phyloP scores from a whole-genome alignment of 306 rosid genomes.

The Datisca glomerata region DNA sequence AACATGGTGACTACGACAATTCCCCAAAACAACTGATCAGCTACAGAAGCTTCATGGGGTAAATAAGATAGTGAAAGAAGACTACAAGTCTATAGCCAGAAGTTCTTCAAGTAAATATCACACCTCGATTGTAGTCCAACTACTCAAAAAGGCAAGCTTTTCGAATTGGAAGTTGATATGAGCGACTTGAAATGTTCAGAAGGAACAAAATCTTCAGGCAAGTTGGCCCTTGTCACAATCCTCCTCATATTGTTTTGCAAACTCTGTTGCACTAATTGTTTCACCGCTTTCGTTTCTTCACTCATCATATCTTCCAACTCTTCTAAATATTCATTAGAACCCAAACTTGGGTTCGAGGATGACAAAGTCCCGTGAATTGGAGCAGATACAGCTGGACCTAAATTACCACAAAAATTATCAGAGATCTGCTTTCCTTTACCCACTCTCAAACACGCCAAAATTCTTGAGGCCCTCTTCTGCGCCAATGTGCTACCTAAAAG shows the following conservation, averaged over 20 bases:
- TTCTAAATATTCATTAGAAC: slow-evolving; percentile 30
- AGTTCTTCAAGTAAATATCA: slow-evolving; percentile 21
- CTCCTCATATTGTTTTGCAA: slow-evolving; percentile 86
- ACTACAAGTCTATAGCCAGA: no score
- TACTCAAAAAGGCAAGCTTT: slow-evolving; percentile 82
- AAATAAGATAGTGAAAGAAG: no score
- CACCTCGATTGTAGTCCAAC: slow-evolving; percentile 9
- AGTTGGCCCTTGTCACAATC: slow-evolving; percentile 85
- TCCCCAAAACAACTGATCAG: no score
- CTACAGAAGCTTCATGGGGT: no score
- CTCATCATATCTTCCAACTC: slow-evolving; percentile 62
- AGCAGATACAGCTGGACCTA: slow-evolving; percentile 54
- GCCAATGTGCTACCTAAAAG: slow-evolving; percentile 82
- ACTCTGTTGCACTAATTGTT: slow-evolving; percentile 84
- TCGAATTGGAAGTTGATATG: slow-evolving; percentile 72
- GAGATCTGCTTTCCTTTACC: slow-evolving; percentile 76
- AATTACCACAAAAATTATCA: slow-evolving; percentile 33
- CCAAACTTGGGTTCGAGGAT: slow-evolving; percentile 33
- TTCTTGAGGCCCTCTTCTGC: slow-evolving; percentile 94
- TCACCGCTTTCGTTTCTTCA: slow-evolving; percentile 91
- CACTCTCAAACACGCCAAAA: slow-evolving; percentile 65
- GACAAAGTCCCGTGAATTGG: slow-evolving; percentile 63
- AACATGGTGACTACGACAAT: no score
- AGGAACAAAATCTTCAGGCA: slow-evolving; percentile 81
- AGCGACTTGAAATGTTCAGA: slow-evolving; percentile 59